Evolutionary conservation across 495 filamentous ascomycete species (phyloP).

Genomic region (Lasiosphaeris hirsuta): DNA sequence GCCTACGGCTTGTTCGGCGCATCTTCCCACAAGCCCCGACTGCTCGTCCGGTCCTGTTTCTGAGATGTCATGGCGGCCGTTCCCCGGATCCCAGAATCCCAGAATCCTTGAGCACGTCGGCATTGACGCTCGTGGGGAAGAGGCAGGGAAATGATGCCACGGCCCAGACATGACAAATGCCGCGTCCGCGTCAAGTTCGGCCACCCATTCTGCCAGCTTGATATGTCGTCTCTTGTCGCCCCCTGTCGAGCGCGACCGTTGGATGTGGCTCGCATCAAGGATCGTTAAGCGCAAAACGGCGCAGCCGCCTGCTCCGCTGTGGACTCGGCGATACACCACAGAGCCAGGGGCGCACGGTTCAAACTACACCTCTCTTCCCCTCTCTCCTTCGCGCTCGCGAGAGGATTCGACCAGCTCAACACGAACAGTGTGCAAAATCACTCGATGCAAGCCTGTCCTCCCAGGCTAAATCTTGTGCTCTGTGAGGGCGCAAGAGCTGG

Average conservation of each 20-base stretch:
- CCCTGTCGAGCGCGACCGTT: background rate
- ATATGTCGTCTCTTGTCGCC: background rate
- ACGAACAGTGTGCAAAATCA: conserved; percentile 6
- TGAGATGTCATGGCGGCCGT: conserved; percentile 14
- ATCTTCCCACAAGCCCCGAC: conserved; percentile 34
- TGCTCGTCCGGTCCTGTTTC: conserved; percentile 10
- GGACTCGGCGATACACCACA: no score
- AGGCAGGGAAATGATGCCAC: conserved; percentile 19
- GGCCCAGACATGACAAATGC: conserved; percentile 26
- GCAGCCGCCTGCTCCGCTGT: conserved; percentile 12
- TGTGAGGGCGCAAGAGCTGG: conserved; percentile 15
- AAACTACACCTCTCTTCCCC: background rate
- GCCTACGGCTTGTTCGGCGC: conserved; percentile 51
- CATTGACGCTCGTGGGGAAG: conserved; percentile 25
- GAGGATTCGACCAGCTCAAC: background rate
- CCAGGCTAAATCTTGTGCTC: conserved; percentile 19
- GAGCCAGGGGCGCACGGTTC: background rate
- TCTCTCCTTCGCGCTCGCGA: background rate
- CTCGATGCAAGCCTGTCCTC: conserved; percentile 15
- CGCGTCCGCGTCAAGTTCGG: conserved; percentile 16
- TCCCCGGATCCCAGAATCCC: conserved; percentile 15
- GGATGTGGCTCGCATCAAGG: background rate
- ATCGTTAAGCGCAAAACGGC: conserved; percentile 11
- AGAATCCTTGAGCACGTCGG: conserved; percentile 15
- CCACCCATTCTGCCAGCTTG: conserved; percentile 9